Base-by-base conservation (phyloP, 768 basidiomycete genomes). In the Pleurotus eryngii region DNA sequence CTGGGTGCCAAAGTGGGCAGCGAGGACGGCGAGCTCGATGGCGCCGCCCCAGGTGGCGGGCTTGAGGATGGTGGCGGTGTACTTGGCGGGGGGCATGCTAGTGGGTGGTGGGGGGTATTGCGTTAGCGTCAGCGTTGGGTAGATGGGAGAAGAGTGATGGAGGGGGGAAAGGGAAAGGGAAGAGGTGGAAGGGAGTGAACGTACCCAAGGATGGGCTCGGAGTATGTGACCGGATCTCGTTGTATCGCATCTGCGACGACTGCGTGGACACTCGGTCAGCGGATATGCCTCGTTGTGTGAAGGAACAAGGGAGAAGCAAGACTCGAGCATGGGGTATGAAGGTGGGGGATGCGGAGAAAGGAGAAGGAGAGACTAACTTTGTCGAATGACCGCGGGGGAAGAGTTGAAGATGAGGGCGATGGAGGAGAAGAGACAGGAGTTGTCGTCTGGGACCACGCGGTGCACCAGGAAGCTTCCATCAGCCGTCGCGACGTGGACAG, bases 401-500 rank as follows among this genome's bases (percentile, higher is more conserved):
- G 95, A 93, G 66, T 89, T 85, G 64, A 98, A 95, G 1, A 96
- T 76, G 42, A 96, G 74, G 14, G 90, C 92, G 46, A 92, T 77
- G 2, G 94, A 86, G 3, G 89, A 89, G 74, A 98, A 98, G 27
- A 98, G 76, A 70, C 96, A 98, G 1, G 93, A 90, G 65, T 98
- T 98, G 72, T 98, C 96, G 65, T 98, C 96, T n/a, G 95, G 95
- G 15, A 96, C 92, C 56, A 91, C 92, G 59, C 88, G 75, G 65
- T 92, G 90, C n/a, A 93, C 72, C 15, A 93, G 76, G 54, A 83
- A 81, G 14, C 86, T 81, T 0, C 85, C 84, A 46, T 84, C 82
- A 8, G 11, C 5, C 4, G 78, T 81, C 42, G 79, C 73, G 11
- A 92, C 86, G 63, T 76, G 77, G 57, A 82, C 86, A 5, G 83